Evolutionary conservation across 768 basidiomycete species (phyloP), one percentile per base, ranked within the genome.

Genomic region (Naganishia randhawae): DNA sequence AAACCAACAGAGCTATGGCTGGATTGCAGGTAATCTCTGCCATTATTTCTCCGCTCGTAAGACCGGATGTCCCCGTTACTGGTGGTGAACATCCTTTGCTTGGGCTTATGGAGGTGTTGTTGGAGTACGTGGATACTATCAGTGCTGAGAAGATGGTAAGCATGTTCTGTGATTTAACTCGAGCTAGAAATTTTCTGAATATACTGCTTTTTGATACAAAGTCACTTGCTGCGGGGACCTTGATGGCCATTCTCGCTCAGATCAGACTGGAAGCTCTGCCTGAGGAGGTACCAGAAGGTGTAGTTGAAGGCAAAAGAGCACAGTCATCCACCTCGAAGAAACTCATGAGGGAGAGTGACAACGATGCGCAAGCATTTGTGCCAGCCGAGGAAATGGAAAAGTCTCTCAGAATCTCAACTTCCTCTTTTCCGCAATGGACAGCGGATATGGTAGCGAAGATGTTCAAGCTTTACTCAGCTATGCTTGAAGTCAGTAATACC

Each of bases 181-280:
- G 25, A 1, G 13, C 19, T 17, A 27, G n/a, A n/a, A 22, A 11
- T 10, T 19, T 9, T 37, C 25, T 29, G 19, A 37, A 32, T 25
- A 27, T 39, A 19, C 5, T 37, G 8, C 33, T n/a, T 39, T 29
- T n/a, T n/a, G n/a, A 22, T 48, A 55, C 57, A 67, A 25, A 50
- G 41, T 51, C 25, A 25, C 39, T 54, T 57, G 29, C 68, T 78
- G 14, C 75, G 45, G 63, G 37, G 35, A 64, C 63, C 45, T 27
- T 90, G n/a, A 84, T 86, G 27, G 87, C 89, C 73, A 84, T 89
- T 48, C 85, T 88, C 1, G 87, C 88, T 74, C 87, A 86, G 74
- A 88, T 90, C 78, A 85, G 86, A 77, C 86, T 90, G 67, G 86
- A 86, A 25, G 87, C 89, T 74, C 74, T 89, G 45, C 85, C 85